These are phyloP conservation scores for Trifolium pratense DNA, from an alignment of 306 rosid species.

Conservation along the genomic window DNA sequence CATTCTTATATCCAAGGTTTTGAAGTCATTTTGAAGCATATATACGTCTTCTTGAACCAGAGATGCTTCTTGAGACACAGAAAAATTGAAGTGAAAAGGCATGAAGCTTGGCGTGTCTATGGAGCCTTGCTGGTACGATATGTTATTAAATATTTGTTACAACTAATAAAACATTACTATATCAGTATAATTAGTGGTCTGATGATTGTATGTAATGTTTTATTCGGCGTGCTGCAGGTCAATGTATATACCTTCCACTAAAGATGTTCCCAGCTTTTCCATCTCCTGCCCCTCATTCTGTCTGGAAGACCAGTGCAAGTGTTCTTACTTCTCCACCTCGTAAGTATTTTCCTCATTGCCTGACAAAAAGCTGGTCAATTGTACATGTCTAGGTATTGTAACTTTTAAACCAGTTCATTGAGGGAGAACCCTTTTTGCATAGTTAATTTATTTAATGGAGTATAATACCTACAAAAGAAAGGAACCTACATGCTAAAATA, in stretches of 20 bases:
- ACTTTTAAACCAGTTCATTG: conserved; percentile 9
- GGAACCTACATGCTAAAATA: not conserved
- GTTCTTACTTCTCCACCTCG: conserved; percentile 49
- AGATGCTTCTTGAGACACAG: conserved; percentile 77
- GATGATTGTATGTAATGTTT: conserved; percentile 37
- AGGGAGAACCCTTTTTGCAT: not conserved
- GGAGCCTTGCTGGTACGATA: conserved; percentile 79
- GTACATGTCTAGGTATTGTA: conserved; percentile 4
- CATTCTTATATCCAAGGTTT: conserved; percentile 25
- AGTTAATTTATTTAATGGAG: conserved; percentile 13
- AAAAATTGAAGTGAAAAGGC: conserved; percentile 83
- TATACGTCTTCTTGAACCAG: conserved; percentile 81
- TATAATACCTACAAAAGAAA: conserved; percentile 2
- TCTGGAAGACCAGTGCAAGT: conserved; percentile 52
- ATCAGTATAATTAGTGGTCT: conserved; percentile 19
- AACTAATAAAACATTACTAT: not conserved
- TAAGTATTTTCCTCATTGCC: conserved; percentile 41
- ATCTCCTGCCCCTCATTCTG: conserved; percentile 45
- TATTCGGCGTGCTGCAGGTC: conserved; percentile 62
- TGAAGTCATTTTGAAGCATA: conserved; percentile 54
- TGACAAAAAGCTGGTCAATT: conserved; percentile 15
- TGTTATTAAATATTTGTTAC: conserved; percentile 13
- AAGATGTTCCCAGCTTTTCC: conserved; percentile 53
- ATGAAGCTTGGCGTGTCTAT: conserved; percentile 88
- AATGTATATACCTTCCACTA: conserved; percentile 51